These are phyloP conservation scores for Pycnococcus provasolii DNA, from an alignment of 139 green algal species.

Conservation along the genomic window DNA sequence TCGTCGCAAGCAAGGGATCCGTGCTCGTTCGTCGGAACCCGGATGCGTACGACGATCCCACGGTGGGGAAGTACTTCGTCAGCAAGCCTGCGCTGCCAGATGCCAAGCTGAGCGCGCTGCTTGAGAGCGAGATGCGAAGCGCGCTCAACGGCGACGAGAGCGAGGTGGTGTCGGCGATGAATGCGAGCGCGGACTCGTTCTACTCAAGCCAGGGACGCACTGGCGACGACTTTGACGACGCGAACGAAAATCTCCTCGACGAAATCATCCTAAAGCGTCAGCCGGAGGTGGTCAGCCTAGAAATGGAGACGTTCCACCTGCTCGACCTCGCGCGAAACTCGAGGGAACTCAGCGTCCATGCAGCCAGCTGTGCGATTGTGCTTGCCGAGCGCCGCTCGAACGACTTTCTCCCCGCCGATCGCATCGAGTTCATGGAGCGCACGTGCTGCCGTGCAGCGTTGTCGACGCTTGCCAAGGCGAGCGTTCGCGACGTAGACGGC, in stretches of 20 bases:
- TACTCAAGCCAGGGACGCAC: constrained; percentile 54
- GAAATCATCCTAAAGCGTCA: constrained; percentile 31
- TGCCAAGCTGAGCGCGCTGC: constrained; percentile 28
- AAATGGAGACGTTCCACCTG: constrained; percentile 74
- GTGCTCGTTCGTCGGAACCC: constrained; percentile 17
- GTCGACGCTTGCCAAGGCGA: background rate
- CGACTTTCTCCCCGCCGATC: constrained; percentile 13
- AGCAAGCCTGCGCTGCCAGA: constrained; percentile 39
- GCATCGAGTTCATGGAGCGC: constrained; percentile 14
- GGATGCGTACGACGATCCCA: constrained; percentile 14
- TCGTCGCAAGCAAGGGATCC: constrained; percentile 8
- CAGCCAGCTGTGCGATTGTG: background rate
- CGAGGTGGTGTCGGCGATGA: constrained; percentile 46
- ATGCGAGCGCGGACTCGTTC: constrained; percentile 62
- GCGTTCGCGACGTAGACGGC: background rate
- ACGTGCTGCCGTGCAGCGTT: background rate
- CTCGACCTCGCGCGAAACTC: constrained; percentile 51
- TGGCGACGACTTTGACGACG: constrained; percentile 46
- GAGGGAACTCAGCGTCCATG: constrained; percentile 24
- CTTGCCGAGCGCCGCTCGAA: constrained; percentile 14
- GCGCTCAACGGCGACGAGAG: constrained; percentile 7
- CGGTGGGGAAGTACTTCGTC: background rate
- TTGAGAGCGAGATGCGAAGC: constrained; percentile 33
- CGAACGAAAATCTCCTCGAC: constrained; percentile 43
- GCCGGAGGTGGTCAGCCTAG: constrained; percentile 38